Evolutionary conservation across 805 yeast genomes (phyloP).

Genomic region (Hyphopichia homilentoma): DNA sequence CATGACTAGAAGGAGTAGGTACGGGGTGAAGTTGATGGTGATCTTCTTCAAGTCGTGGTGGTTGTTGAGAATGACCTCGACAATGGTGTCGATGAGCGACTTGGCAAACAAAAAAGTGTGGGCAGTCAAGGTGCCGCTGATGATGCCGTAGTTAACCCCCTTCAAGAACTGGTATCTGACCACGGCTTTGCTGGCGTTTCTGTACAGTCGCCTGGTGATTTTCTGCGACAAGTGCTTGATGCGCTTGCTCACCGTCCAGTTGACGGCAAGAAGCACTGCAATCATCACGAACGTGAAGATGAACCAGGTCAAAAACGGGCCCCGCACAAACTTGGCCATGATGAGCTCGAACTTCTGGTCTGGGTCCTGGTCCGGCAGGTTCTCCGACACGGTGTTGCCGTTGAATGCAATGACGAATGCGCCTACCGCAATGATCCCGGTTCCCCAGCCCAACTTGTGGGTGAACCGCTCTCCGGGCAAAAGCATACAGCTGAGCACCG

Average conservation of each 20-base stretch:
- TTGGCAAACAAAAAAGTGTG: conserved; percentile 86
- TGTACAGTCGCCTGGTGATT: conserved; percentile 6
- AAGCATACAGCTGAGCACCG: conserved; percentile 61
- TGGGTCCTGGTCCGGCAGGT: conserved; percentile 12
- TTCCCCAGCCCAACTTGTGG: conserved; percentile 53
- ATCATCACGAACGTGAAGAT: conserved; percentile 28
- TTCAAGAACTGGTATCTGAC: conserved; percentile 32
- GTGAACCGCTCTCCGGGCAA: conserved; percentile 70
- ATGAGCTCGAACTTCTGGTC: conserved; percentile 34
- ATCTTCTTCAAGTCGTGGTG: conserved; percentile 7
- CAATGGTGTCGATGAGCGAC: conserved; percentile 66
- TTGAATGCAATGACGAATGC: conserved; percentile 75
- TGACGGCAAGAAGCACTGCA: conserved; percentile 19
- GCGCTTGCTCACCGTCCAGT: conserved; percentile 15
- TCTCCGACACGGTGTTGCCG: conserved; percentile 45
- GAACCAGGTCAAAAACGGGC: conserved; percentile 59
- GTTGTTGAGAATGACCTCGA: conserved; percentile 39
- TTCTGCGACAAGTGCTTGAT: conserved; percentile 4
- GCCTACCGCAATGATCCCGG: conserved; percentile 64
- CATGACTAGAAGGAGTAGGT: conserved; percentile 48
- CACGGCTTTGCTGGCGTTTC: conserved; percentile 7
- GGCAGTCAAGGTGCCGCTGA: conserved; percentile 78
- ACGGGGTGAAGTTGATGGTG: conserved; percentile 27
- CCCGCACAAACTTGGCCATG: conserved; percentile 33
- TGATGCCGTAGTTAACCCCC: conserved; percentile 63